A percentile compares a stretch with the other conserved stretches of the same genome.
phyloP scores from a whole-genome alignment of 1,139 yeast species.

The Pichia sp. region DNA sequence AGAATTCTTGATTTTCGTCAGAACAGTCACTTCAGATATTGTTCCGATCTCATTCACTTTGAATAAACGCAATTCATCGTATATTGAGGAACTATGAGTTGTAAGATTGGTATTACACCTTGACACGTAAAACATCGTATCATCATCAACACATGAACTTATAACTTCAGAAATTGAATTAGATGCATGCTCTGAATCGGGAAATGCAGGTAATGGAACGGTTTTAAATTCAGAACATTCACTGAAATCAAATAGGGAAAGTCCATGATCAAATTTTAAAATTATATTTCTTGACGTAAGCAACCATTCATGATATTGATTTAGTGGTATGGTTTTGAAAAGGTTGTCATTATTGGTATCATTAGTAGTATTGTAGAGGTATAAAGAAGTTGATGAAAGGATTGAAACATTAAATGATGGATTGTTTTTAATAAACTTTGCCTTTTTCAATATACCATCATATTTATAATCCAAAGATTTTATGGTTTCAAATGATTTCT shows the following conservation, averaged over 20 bases:
- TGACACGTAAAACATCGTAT: constrained; percentile 19
- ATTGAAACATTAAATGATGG: constrained; percentile 20
- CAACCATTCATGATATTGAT: constrained; percentile 18
- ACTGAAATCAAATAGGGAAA: constrained; percentile 20
- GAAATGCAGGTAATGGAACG: constrained; percentile 13
- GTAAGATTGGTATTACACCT: not conserved
- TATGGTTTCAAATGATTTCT: not conserved
- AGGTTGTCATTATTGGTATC: not conserved
- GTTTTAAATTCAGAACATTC: constrained; percentile 20
- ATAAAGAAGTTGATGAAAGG: constrained; percentile 21
- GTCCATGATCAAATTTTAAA: constrained; percentile 18
- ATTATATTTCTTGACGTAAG: constrained; percentile 21
- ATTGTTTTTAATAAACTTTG: constrained; percentile 18
- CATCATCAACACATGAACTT: constrained; percentile 20
- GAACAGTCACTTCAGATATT: constrained; percentile 15
- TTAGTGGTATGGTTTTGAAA: constrained; percentile 16
- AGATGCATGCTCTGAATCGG: not conserved
- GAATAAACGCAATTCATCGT: constrained; percentile 15
- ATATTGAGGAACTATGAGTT: not conserved
- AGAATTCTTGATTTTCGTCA: constrained; percentile 7
- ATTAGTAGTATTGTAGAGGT: constrained; percentile 18
- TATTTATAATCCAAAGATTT: constrained; percentile 11
- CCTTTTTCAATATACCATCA: constrained; percentile 16
- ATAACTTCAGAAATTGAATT: constrained; percentile 6
- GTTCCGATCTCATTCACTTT: constrained; percentile 18